Evolutionary conservation across 371 early-diverging fungal species (phyloP), one percentile per base, ranked within the genome.

Genomic region (Zychaea mexicana): DNA sequence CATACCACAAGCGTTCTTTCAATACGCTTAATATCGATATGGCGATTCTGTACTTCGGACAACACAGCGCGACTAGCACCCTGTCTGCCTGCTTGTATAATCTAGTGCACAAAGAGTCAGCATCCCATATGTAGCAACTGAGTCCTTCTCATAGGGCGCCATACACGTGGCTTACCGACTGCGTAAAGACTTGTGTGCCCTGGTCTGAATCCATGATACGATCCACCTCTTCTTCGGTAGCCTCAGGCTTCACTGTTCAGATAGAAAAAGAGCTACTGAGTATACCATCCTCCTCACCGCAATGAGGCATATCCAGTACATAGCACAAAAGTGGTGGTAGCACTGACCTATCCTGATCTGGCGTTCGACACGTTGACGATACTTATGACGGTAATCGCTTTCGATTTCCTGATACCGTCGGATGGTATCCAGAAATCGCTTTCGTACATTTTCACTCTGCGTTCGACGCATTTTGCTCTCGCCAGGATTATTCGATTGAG

Each of bases 361-460:
- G 70, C 93, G 74, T 69, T 92, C 92, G 85, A 95, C 85, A 59
- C 94, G 83, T 46, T 89, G 88, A 65, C 92, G 90, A 69, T 90
- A 92, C 70, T 92, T 92, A 66, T 89, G 86, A 57, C 90, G 86
- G 64, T 90, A 93, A 59, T 86, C 84, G 38, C 81, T 84, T 72
- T 96, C 94, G 3, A 92, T 84, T 46, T 85, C 79, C 73, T 92
- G 92, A 64, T 93, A 96, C 32, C 90, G 85, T 57, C 85, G 87
- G 79, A 96, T 91, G 31, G 88, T 84, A 33, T 92, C 90, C 71
- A 94, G 68, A 65, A 96, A 95, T 67, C 89, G 91, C 63, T 92
- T 92, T 39, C 90, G 89, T 56, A 93, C 57, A 10, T 77, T 71
- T 7, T 74, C 86, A 60, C 88, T 88, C 84, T 92, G 32, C 24